A percentile compares a stretch with the other conserved stretches of the same genome.
These are phyloP conservation scores for Phlebiopsis gigantea DNA, from an alignment of 768 basidiomycete species.

Conservation along the genomic window DNA sequence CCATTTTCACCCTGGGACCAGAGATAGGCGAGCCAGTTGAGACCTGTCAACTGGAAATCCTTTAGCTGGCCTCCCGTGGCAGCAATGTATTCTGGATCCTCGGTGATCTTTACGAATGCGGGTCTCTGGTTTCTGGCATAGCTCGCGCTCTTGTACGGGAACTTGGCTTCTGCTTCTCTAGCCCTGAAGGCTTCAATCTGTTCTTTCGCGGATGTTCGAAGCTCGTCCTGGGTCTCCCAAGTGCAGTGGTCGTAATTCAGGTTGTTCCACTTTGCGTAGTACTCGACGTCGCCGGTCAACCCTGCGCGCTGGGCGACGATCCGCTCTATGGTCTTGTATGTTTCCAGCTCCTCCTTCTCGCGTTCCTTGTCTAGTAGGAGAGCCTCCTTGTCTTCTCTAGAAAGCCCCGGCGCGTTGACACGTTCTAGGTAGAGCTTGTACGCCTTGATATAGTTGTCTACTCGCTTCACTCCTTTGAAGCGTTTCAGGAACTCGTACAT, in stretches of 20 bases:
- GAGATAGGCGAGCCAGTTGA: constrained; percentile 98
- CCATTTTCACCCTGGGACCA: constrained; percentile 96
- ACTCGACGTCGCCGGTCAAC: constrained; percentile 58
- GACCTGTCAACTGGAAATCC: constrained; percentile 96
- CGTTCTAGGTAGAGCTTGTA: constrained; percentile 71
- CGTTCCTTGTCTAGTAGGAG: constrained; percentile 88
- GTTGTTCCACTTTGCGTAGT: constrained; percentile 96
- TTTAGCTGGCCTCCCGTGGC: constrained; percentile 82
- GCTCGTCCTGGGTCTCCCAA: constrained; percentile 85
- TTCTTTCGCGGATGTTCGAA: constrained; percentile 69
- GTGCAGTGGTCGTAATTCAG: constrained; percentile 94
- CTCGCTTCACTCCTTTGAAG: constrained; percentile 92
- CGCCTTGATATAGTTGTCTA: constrained; percentile 98
- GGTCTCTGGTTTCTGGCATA: constrained; percentile 72
- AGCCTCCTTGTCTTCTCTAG: constrained; percentile 85
- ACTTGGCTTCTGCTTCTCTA: constrained; percentile 72
- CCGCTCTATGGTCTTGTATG: constrained; percentile 87
- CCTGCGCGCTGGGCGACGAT: constrained; percentile 75
- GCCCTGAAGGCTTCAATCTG: constrained; percentile 76
- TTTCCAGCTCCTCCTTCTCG: constrained; percentile 86
- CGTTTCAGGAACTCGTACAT: constrained; percentile 93
- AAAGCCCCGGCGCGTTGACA: constrained; percentile 57
- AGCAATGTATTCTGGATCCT: constrained; percentile 83
- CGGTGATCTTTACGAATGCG: constrained; percentile 72
- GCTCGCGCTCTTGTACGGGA: constrained; percentile 77